A percentile compares a stretch with the other conserved stretches of the same genome.
These are phyloP conservation scores for Aphanomyces invadans DNA, from an alignment of 352 stramenopile genomes.

Conservation along the genomic window DNA sequence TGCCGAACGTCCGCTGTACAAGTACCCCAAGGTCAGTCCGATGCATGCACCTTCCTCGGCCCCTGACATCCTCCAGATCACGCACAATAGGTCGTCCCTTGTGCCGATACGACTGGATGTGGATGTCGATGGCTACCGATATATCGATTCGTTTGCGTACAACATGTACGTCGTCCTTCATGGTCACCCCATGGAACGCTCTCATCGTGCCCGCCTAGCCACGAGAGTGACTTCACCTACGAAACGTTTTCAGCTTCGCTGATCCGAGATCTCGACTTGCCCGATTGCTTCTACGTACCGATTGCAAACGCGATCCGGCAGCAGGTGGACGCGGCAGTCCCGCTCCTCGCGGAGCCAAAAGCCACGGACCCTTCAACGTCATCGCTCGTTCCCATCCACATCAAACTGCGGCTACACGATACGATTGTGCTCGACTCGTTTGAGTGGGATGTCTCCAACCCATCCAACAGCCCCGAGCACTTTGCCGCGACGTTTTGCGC, in stretches of 20 bases:
- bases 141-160: slow-evolving; percentile 77
- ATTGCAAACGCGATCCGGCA: slow-evolving; percentile 55
- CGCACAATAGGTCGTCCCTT: slow-evolving; percentile 40
- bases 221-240: slow-evolving; percentile 68
- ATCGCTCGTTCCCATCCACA: slow-evolving; percentile 68
- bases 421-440: slow-evolving; percentile 76
- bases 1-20: slow-evolving; percentile 49
- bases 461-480: slow-evolving; percentile 52
- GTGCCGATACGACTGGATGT: slow-evolving; percentile 70
- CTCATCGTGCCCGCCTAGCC: no score
- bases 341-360: slow-evolving; percentile 46
- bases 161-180: slow-evolving; percentile 42
- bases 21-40: slow-evolving; percentile 54
- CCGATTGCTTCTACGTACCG: slow-evolving; percentile 60
- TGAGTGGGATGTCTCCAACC: slow-evolving; percentile 70
- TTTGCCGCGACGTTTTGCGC: slow-evolving; percentile 61
- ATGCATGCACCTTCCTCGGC: background rate
- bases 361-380: slow-evolving; percentile 39
- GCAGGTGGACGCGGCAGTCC: slow-evolving; percentile 54
- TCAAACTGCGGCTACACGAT: slow-evolving; percentile 75
- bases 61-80: slow-evolving; percentile 30
- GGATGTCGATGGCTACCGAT: slow-evolving; percentile 70
- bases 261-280: slow-evolving; percentile 60
- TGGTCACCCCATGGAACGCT: no score
- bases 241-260: slow-evolving; percentile 64